Evolutionary conservation across 768 basidiomycete genomes (phyloP), one percentile per base, ranked within the genome.

Genomic region (Obba rivulosa): DNA sequence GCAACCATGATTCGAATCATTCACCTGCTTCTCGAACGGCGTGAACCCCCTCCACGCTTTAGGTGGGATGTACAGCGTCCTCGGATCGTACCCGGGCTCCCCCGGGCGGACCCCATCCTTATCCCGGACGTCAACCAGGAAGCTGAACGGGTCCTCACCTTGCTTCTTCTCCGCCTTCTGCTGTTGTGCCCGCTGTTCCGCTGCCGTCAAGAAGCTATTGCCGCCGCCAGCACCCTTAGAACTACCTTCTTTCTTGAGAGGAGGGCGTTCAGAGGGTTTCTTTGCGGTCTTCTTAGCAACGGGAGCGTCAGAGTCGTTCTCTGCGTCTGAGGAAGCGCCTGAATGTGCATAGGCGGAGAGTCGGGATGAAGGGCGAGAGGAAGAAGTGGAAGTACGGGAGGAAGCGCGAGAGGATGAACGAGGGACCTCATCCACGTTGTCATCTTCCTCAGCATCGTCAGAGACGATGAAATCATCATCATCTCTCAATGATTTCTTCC

Each of bases 21-120:
- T 16, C 11, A 67, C 79, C 79, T 91, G 92, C 57, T 83, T 92
- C 69, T 99, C 96, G 62, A 99, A 99, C 0, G 94, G 92, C 2
- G 93, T 95, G 59, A 99, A 95, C 0, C 72, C 71, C 22, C 72
- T 71, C 92, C 93, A 95, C 0, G 83, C 81, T 37, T 70, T 76
- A 23, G 75, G 66, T 0, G 94, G 94, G 45, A 99, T 78, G 60
- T 76, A 79, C 25, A 98, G 65, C 0, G 96, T 96, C 42, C 94
- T 74, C 5, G 90, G 90, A 59, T 99, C 95, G 58, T 97, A 98
- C 13, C 85, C 80, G 0, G 86, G 81, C 52, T 95, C 79, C n/a
- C 79, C 81, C 21, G 90, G 89, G 47, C 77, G 72, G 43, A 79
- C 72, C 1, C 83, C 79, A 56, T 96, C 91, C 75, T 87, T 92